Conservation (phyloP, 2,329 filamentous ascomycete genomes). For the Nothophoma quercina region DNA sequence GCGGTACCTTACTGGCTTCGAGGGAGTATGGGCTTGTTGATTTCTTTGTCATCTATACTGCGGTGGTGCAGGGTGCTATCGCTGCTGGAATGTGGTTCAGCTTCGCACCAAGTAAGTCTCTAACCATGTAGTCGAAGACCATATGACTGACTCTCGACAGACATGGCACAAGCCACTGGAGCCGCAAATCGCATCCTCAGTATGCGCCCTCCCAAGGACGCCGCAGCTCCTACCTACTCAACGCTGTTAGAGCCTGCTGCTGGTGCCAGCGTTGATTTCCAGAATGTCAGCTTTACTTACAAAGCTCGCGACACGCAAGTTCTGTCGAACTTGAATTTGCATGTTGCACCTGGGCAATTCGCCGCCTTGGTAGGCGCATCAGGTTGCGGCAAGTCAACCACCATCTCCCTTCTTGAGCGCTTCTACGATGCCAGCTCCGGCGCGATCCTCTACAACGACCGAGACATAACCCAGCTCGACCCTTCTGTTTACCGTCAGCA, state of each 20-base stretch:
- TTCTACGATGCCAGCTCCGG: slow-evolving; percentile 92
- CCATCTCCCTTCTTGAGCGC: slow-evolving; percentile 87
- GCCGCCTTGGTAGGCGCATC: slow-evolving; percentile 74
- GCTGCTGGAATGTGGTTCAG: slow-evolving; percentile 51
- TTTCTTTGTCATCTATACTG: slow-evolving; percentile 63
- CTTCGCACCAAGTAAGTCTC: slow-evolving; percentile 55
- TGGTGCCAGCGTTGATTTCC: slow-evolving; percentile 74
- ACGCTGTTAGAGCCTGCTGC: slow-evolving; percentile 16
- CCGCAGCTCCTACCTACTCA: slow-evolving; percentile 14
- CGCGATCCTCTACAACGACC: slow-evolving; percentile 65
- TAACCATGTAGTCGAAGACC: neutral
- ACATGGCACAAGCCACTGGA: slow-evolving; percentile 48
- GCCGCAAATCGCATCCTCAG: slow-evolving; percentile 49
- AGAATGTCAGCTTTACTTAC: slow-evolving; percentile 92
- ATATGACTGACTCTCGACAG: slow-evolving; percentile 12
- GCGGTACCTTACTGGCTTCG: slow-evolving; percentile 48
- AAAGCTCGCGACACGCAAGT: slow-evolving; percentile 82
- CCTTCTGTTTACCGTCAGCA: slow-evolving; percentile 51
- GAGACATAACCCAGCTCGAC: slow-evolving; percentile 48
- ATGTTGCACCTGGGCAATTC: slow-evolving; percentile 67
- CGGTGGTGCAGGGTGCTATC: slow-evolving; percentile 55
- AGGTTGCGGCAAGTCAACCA: slow-evolving; percentile 92
- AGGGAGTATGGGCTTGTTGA: slow-evolving; percentile 58
- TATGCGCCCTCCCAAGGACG: slow-evolving; percentile 35
- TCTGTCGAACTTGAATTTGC: slow-evolving; percentile 56